Base-by-base conservation (phyloP, 306 rosid genomes). In the Abrus precatorius region DNA sequence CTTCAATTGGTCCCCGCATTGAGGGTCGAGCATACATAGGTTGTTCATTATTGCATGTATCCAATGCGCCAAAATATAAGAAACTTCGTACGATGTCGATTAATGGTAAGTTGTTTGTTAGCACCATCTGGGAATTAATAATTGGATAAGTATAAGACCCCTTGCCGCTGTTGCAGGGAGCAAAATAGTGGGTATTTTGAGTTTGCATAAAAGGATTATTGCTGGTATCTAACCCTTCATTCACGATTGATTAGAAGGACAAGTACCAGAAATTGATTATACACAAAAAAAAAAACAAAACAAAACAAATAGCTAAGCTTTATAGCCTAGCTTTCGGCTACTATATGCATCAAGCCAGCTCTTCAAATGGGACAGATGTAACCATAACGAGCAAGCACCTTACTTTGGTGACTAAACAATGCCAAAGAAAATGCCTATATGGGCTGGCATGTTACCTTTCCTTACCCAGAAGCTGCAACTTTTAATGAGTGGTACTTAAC, bases 1-100 rank as follows among this genome's bases (percentile, higher is more conserved):
- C 3, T 65, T 32, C 29, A n/a, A 63, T 65, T 85, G 85, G 88
- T 81, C 85, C 85, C 83, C 85, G 56, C 75, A 60, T 61, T 14
- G 81, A 81, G 79, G 78, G 86, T 59, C 45, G 76, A 73, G 73
- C 67, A 52, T 49, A n/a, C 10, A 66, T 52, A 40, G 53, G 49
- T 59, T 63, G 48, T 57, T 56, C 41, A 30, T 59, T 64, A 52
- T 70, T 50, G 13, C 34, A 6, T 50, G 9, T 50, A 12, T 30
- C 9, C 62, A 59, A 74, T 67, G 34, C 20, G 52, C 44, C 33
- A 69, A 79, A 30, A 71, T 62, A 55, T 52, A 48, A 65, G 62
- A 76, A 76, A 72, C 68, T 5, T 29, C 44, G 69, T 66, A 76
- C 64, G 0, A 13, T 8, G 74, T 73, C 40, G 53, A 62, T 79